phyloP scores from a whole-genome alignment of 2,329 filamentous ascomycete genomes.

The Fusarium pseudonygamai region DNA sequence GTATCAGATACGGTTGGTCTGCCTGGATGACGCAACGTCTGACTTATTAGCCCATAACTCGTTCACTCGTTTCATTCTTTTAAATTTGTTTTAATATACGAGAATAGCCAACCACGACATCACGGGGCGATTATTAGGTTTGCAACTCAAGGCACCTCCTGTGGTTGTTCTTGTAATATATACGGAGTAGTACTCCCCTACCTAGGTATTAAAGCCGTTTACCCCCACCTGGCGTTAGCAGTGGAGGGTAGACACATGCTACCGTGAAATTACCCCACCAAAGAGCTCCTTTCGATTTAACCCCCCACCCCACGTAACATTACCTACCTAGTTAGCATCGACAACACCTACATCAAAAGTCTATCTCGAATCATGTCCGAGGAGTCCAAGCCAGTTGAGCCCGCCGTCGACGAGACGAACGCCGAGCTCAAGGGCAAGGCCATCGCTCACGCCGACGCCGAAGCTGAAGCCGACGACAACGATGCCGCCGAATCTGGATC shows the following conservation, averaged over 20 bases:
- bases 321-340: conserved; percentile 8
- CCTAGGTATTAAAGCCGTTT: neutral
- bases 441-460: conserved; percentile 48
- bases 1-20: neutral
- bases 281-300: conserved; percentile 29
- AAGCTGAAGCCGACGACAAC: conserved; percentile 59
- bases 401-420: conserved; percentile 59
- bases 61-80: neutral
- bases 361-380: conserved; percentile 55
- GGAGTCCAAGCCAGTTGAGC: conserved; percentile 70
- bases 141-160: neutral
- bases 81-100: too few relatives aligned
- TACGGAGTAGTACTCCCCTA: neutral
- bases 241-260: conserved; percentile 22
- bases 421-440: conserved; percentile 60
- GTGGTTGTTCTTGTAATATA: neutral
- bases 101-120: neutral
- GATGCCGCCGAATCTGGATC: conserved; percentile 58
- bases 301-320: conserved; percentile 20
- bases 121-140: neutral
- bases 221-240: neutral
- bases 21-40: neutral
- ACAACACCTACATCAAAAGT: conserved; percentile 29
- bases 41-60: neutral
- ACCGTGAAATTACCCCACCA: conserved; percentile 39